These are phyloP conservation scores for Puccinia brachypodii DNA, from an alignment of 1,284 basidiomycete species.

Conservation along the genomic window DNA sequence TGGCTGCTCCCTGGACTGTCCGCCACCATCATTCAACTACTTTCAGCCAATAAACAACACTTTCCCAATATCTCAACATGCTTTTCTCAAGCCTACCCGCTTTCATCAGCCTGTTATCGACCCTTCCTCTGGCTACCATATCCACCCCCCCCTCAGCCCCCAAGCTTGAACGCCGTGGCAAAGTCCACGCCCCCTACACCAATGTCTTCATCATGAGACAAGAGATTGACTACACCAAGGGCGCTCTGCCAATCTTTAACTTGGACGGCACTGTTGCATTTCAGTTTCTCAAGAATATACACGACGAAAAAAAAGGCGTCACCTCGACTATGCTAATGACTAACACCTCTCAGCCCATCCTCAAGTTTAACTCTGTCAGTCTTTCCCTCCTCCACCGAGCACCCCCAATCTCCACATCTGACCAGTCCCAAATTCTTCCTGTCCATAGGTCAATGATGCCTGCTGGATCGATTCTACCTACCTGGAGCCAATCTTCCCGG, in stretches of 20 bases:
- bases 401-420: background rate
- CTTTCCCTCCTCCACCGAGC: no score
- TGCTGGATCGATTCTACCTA: background rate
- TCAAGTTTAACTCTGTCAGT: background rate
- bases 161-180: background rate
- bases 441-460: background rate
- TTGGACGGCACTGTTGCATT: background rate
- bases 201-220: background rate
- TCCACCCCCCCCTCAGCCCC: background rate
- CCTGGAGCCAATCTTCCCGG: background rate
- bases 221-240: background rate
- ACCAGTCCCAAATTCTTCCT: background rate
- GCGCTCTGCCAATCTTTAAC: background rate
- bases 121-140: background rate
- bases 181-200: background rate
- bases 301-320: background rate
- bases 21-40: no score
- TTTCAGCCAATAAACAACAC: no score
- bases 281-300: background rate
- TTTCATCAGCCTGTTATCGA: background rate
- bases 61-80: background rate
- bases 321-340: background rate
- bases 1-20: no score
- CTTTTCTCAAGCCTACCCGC: background rate
- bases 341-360: background rate